phyloP scores from a whole-genome alignment of 345 rosid genomes.

The Chamaenerion angustifolium region DNA sequence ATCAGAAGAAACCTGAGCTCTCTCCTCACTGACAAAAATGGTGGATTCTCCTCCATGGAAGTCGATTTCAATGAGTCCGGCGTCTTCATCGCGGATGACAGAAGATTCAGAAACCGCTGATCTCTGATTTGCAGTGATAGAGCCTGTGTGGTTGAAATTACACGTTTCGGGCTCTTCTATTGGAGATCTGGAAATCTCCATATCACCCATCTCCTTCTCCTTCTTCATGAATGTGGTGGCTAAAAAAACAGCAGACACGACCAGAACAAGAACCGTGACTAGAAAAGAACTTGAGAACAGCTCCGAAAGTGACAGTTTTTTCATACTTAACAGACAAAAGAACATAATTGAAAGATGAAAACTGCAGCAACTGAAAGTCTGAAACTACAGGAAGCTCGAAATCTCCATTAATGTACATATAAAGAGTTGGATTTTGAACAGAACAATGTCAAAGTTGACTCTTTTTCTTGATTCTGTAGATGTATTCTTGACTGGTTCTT shows the following conservation, averaged over 20 bases:
- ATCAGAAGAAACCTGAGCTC: constrained; percentile 12
- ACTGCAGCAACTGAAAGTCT: not conserved
- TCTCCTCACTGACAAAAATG: not conserved
- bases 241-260: not conserved
- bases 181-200: constrained; percentile 6
- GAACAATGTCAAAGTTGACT: not conserved
- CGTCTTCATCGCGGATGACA: constrained; percentile 26
- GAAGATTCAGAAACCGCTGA: constrained; percentile 12
- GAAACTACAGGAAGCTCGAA: not conserved
- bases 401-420: not conserved
- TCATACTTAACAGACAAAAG: too few species aligned
- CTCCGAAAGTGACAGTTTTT: too few species aligned
- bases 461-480: not conserved
- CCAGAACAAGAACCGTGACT: constrained; percentile 2
- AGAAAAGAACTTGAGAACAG: not conserved
- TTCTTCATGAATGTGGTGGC: not conserved
- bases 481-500: too few species aligned
- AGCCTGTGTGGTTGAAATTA: too few species aligned
- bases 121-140: too few species aligned
- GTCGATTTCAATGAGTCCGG: constrained; percentile 54
- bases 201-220: not conserved
- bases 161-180: too few species aligned
- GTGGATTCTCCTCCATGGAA: constrained; percentile 19
- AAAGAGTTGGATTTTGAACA: not conserved
- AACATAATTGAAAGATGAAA: not conserved